Conservation (phyloP, 345 rosid species). For the Melaleuca quinquenervia region DNA sequence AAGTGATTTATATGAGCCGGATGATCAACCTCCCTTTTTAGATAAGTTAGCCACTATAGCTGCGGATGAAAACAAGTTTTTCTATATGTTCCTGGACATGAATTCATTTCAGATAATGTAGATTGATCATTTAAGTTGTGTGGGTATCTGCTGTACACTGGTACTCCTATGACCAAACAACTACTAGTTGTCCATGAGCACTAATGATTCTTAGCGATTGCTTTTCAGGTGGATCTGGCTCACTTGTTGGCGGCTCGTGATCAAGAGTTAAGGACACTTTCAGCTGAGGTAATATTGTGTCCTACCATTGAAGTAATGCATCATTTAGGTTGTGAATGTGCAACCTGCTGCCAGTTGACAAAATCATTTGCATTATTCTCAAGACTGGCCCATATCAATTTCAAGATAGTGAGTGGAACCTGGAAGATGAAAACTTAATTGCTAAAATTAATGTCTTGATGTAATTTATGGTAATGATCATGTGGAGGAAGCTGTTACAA, state of each 20-base stretch:
- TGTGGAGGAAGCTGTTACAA: background rate
- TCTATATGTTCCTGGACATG: background rate
- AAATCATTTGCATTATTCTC: background rate
- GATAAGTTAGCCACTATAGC: background rate
- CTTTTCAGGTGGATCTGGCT: conserved; percentile 84
- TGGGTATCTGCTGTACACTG: background rate
- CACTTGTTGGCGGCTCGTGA: conserved; percentile 90
- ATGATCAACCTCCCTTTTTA: background rate
- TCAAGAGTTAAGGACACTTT: conserved; percentile 82
- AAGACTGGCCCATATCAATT: background rate
- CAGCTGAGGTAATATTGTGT: conserved; percentile 61
- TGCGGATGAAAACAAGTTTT: background rate
- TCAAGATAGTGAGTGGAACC: background rate
- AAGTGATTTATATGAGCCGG: background rate
- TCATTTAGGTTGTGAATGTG: background rate
- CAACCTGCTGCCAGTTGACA: background rate
- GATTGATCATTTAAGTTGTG: background rate
- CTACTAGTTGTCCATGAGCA: background rate
- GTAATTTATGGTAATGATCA: background rate
- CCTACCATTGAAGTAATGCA: background rate
- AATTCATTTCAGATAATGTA: background rate
- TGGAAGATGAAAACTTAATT: background rate
- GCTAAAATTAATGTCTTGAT: background rate
- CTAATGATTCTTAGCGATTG: background rate
- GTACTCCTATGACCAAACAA: background rate